Evolutionary conservation across 2,329 filamentous ascomycete genomes (phyloP), one percentile per base, ranked within the genome.

Genomic region (Colletotrichum brevisporum): DNA sequence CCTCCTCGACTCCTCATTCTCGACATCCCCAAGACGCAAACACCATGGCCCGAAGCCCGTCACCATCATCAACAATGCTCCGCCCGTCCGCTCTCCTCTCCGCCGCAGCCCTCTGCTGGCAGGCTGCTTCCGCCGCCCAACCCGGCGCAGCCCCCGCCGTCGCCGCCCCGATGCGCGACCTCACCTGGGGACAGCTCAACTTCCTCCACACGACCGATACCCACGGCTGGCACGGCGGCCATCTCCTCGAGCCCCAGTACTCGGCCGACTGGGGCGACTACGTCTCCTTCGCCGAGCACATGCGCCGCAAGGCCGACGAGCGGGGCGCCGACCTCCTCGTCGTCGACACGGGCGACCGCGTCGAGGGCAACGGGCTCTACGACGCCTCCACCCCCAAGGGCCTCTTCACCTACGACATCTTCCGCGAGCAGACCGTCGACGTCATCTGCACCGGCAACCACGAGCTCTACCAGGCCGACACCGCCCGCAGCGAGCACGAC

Each of bases 231-330:
- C 91, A 97, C 77, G 94, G 90, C 10, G 96, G 96, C 1, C 96
- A 99, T 84, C 83, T 98, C 5, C 91, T 95, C 83, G 96, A 99
- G 91, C 87, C 94, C 3, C 95, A 96, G 69, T 99, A 97, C 81
- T 95, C 94, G 6, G 95, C 94, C 54, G 96, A 99, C 80, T 98
- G 96, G 94, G 96, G 96, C 67, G 96, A 99, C 82, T 99, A 98
- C 80, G 88, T 98, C 75, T 98, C 95, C 6, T 98, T 99, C 77
- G 90, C 94, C 41, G 85, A 91, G 43, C 94, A 95, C 77, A 89
- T 99, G 85, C 92, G 89, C 64, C 87, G 90, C 73, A 91, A 89
- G 76, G 94, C 94, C 63, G 93, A 98, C 76, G 88, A 90, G 1
- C 86, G 91, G 61, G 94, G 94, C 52, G 89, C 89, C 31, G 96